Evolutionary conservation across 164 flowering plant genomes (phyloP).

Genomic region (Sextonia rubra): DNA sequence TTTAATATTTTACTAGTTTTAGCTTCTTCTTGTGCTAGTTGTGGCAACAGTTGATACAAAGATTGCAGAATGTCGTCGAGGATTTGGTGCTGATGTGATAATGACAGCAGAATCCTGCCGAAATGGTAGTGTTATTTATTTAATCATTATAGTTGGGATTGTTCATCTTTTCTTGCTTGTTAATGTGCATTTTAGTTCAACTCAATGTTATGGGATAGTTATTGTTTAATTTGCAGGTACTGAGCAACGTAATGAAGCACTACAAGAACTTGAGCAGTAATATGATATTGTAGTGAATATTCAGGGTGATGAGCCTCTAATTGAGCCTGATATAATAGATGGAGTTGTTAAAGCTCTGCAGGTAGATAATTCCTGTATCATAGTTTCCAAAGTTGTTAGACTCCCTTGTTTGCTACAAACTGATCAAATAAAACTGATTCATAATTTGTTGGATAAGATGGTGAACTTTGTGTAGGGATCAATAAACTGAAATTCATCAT

Average conservation of each 20-base stretch:
- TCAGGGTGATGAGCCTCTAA: slow-evolving; percentile 97
- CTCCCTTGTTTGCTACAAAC: too few relatives aligned
- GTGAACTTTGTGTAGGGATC: too few relatives aligned
- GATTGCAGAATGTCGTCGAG: slow-evolving; percentile 88
- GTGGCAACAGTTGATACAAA: slow-evolving; percentile 94
- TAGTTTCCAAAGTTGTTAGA: too few relatives aligned
- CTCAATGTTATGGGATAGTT: not conserved
- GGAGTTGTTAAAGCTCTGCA: slow-evolving; percentile 86
- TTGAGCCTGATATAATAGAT: slow-evolving; percentile 96
- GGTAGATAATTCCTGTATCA: slow-evolving; percentile 30
- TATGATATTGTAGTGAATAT: slow-evolving; percentile 95
- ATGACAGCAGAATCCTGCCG: slow-evolving; percentile 91
- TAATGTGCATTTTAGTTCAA: slow-evolving; percentile 4
- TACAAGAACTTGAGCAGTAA: slow-evolving; percentile 65
- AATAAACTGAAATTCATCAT: too few relatives aligned
- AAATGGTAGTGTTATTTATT: slow-evolving; percentile 48
- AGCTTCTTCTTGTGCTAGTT: slow-evolving; percentile 37
- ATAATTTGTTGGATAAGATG: too few relatives aligned
- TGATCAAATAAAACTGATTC: too few relatives aligned
- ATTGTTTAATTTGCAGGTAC: slow-evolving; percentile 43
- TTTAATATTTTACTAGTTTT: too few relatives aligned
- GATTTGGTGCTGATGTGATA: slow-evolving; percentile 91
- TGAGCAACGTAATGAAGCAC: slow-evolving; percentile 93
- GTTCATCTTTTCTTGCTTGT: too few relatives aligned
- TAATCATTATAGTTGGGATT: not conserved